phyloP scores from a whole-genome alignment of 1,284 basidiomycete genomes.

The Naganishia liquefaciens region DNA sequence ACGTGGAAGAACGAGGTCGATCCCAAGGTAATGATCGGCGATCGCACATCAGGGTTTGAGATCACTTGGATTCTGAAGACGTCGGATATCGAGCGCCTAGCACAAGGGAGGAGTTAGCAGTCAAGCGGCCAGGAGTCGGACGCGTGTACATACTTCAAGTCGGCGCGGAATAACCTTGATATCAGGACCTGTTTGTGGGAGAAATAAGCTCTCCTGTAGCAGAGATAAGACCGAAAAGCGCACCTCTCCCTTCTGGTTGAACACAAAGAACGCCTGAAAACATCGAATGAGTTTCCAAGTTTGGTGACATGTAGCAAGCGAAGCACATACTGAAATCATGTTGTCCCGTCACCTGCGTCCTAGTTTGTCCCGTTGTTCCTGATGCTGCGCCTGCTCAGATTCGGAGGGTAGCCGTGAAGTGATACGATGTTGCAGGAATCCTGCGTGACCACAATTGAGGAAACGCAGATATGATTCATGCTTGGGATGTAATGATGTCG shows the following conservation, averaged over 20 bases:
- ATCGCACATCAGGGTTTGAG: slow-evolving; percentile 91
- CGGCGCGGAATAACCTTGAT: slow-evolving; percentile 85
- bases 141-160: slow-evolving; percentile 73
- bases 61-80: slow-evolving; percentile 98
- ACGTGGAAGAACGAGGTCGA: slow-evolving; percentile 98
- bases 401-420: too few relatives aligned
- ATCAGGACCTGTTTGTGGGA: slow-evolving; percentile 72
- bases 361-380: not conserved
- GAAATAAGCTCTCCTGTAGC: too few relatives aligned
- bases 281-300: not conserved
- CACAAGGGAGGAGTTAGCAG: not conserved
- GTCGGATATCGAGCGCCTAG: slow-evolving; percentile 94
- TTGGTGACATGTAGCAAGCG: not conserved
- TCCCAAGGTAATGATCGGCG: slow-evolving; percentile 95
- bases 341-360: not conserved
- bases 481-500: too few relatives aligned
- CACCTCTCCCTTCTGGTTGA: slow-evolving; percentile 97
- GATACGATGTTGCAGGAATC: too few relatives aligned
- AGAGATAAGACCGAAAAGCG: slow-evolving; percentile 36
- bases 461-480: too few relatives aligned
- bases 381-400: too few relatives aligned
- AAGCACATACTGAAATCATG: slow-evolving; percentile 2
- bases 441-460: too few relatives aligned
- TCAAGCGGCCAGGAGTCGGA: not conserved
- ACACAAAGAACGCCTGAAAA: slow-evolving; percentile 88